A percentile compares a stretch with the other conserved stretches of the same genome.
Conservation (phyloP, 2,329 filamentous ascomycete genomes). For the Scopulariopsis brevicaulis region DNA sequence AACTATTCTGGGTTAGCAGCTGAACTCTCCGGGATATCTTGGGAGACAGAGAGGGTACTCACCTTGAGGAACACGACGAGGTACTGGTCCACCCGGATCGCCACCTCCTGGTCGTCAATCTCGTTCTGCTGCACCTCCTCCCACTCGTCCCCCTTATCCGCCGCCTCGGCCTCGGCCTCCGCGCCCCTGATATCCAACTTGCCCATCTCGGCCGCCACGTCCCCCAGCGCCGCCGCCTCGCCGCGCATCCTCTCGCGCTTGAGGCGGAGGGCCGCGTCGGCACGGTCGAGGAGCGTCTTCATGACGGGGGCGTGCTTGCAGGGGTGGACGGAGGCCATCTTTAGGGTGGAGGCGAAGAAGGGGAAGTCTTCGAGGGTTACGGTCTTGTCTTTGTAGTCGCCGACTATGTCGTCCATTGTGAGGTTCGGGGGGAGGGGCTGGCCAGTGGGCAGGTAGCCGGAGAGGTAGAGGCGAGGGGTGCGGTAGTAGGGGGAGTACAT, state of each 20-base stretch:
- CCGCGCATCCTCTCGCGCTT: conserved; percentile 63
- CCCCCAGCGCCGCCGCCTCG: conserved; percentile 50
- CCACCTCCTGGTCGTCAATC: conserved; percentile 58
- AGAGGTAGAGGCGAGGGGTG: conserved; percentile 89
- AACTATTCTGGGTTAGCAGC: conserved; percentile 35
- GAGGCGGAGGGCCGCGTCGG: conserved; percentile 84
- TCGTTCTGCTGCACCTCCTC: conserved; percentile 51
- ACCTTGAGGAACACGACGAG: conserved; percentile 81
- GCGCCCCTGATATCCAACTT: conserved; percentile 46
- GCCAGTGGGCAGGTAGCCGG: conserved; percentile 70
- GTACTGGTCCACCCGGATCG: conserved; percentile 81
- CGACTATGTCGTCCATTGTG: conserved; percentile 96
- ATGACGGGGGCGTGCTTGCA: conserved; percentile 97
- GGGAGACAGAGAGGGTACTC: conserved; percentile 13
- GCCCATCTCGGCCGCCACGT: conserved; percentile 72
- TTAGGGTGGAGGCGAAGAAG: conserved; percentile 81
- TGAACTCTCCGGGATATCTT: not conserved
- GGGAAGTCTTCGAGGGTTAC: conserved; percentile 97
- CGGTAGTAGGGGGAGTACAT: conserved; percentile 96
- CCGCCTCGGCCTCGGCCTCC: conserved; percentile 26
- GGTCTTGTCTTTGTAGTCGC: conserved; percentile 97
- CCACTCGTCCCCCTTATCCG: conserved; percentile 44
- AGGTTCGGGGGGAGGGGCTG: conserved; percentile 70
- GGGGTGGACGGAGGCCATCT: conserved; percentile 94
- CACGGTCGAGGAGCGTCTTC: conserved; percentile 93